These are phyloP conservation scores for Haematococcus lacustris DNA, from an alignment of 139 green algal species.

Conservation along the genomic window DNA sequence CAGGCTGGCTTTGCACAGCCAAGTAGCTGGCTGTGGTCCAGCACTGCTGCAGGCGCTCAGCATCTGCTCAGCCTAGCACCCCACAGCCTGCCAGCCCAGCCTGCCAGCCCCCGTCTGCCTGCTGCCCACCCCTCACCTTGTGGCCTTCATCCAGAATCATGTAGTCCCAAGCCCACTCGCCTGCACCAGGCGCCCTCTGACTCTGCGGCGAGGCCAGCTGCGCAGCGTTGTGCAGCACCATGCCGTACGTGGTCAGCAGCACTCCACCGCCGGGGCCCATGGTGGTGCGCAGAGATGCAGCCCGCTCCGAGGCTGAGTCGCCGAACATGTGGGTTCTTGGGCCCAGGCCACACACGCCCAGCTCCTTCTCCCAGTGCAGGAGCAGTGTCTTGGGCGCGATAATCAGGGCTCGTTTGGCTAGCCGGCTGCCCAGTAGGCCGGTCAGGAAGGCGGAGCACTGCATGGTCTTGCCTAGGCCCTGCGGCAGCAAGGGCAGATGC, in stretches of 20 bases:
- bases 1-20: not conserved
- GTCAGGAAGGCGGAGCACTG: constrained; percentile 77
- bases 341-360: constrained; percentile 63
- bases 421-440: constrained; percentile 44
- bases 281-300: constrained; percentile 60
- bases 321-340: constrained; percentile 10
- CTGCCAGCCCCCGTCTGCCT: not conserved
- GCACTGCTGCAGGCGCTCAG: not conserved
- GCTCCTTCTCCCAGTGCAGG: constrained; percentile 79
- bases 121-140: constrained; percentile 62
- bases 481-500: not conserved
- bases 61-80: not conserved
- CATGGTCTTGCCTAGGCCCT: constrained; percentile 31
- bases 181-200: not conserved
- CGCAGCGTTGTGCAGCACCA: constrained; percentile 75
- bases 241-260: constrained; percentile 82
- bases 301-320: constrained; percentile 19
- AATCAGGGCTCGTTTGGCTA: constrained; percentile 50
- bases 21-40: not conserved
- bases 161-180: constrained; percentile 63
- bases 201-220: constrained; percentile 22
- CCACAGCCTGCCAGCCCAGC: not conserved
- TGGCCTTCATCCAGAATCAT: constrained; percentile 82
- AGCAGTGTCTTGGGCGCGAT: constrained; percentile 86
- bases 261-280: constrained; percentile 38